Evolutionary conservation across 306 rosid genomes (phyloP).

Genomic region (Potentilla sterilis): DNA sequence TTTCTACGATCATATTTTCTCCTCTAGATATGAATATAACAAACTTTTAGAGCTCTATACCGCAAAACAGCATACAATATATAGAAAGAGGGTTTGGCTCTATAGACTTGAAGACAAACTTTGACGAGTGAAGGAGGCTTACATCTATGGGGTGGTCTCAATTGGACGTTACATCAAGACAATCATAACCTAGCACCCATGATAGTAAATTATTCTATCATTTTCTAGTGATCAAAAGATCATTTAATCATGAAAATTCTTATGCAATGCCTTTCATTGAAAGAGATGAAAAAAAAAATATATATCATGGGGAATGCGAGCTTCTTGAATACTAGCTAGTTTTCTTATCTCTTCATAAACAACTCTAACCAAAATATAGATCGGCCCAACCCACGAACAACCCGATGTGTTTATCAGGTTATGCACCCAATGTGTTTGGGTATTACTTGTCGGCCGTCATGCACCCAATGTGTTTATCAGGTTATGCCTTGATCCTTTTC

Average conservation of each 20-base stretch:
- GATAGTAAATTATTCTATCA: not conserved
- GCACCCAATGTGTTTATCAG: not conserved
- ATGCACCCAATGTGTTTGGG: not conserved
- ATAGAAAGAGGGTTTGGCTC: not conserved
- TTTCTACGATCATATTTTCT: not conserved
- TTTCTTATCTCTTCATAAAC: not conserved
- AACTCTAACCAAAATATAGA: not conserved
- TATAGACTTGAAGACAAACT: not conserved
- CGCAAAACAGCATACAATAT: not conserved
- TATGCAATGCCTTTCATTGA: not conserved
- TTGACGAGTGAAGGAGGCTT: not conserved
- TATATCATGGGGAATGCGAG: no score
- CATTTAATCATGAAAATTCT: not conserved
- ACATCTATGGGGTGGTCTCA: not conserved
- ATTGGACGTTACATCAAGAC: conserved; percentile 1
- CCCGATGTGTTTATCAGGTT: not conserved
- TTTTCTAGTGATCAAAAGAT: not conserved
- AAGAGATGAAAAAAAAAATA: not conserved
- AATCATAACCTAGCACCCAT: not conserved
- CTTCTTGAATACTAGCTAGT: not conserved
- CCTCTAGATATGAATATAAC: not conserved
- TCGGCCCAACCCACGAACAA: not conserved
- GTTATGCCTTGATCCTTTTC: not conserved
- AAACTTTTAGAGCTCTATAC: not conserved
- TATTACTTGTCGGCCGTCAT: no score